phyloP scores from a whole-genome alignment of 306 rosid species.

The Vigna hirtella region DNA sequence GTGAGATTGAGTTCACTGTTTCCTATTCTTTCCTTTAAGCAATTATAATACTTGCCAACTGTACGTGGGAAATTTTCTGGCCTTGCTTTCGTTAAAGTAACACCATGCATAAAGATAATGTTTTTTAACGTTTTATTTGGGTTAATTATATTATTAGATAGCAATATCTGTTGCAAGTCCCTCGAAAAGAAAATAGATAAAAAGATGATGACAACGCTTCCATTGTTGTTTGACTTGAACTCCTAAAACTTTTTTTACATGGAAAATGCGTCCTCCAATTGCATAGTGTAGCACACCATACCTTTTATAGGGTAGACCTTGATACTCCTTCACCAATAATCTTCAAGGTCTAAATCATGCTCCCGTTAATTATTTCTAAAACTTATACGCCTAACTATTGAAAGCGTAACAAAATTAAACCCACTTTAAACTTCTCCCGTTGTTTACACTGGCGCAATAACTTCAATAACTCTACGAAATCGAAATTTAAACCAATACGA shows the following conservation, averaged over 20 bases:
- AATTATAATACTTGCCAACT: slow-evolving; percentile 21
- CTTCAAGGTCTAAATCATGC: slow-evolving; percentile 2
- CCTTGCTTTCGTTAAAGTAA: slow-evolving; percentile 38
- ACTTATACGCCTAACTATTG: not conserved
- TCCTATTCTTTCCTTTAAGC: slow-evolving; percentile 16
- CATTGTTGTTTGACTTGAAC: slow-evolving; percentile 36
- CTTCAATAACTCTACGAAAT: not conserved
- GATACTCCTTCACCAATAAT: not conserved
- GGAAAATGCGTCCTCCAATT: slow-evolving; percentile 36
- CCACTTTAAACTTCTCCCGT: not conserved
- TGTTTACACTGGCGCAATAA: not conserved
- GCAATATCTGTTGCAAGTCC: not conserved
- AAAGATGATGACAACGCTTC: slow-evolving; percentile 37
- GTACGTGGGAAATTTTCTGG: not conserved
- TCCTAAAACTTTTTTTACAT: not conserved
- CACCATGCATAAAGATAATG: not conserved
- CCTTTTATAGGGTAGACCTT: slow-evolving; percentile 8
- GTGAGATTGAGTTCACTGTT: slow-evolving; percentile 22
- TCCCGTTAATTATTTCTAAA: not conserved
- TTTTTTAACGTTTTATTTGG: not conserved
- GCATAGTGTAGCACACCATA: slow-evolving; percentile 25
- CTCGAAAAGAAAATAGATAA: slow-evolving; percentile 10
- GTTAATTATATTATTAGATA: slow-evolving; percentile 3
- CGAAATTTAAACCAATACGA: not conserved
- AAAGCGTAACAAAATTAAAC: not conserved